Evolutionary conservation across 2,329 filamentous ascomycete species (phyloP), one percentile per base, ranked within the genome.

Genomic region (Ciborinia camelliae): DNA sequence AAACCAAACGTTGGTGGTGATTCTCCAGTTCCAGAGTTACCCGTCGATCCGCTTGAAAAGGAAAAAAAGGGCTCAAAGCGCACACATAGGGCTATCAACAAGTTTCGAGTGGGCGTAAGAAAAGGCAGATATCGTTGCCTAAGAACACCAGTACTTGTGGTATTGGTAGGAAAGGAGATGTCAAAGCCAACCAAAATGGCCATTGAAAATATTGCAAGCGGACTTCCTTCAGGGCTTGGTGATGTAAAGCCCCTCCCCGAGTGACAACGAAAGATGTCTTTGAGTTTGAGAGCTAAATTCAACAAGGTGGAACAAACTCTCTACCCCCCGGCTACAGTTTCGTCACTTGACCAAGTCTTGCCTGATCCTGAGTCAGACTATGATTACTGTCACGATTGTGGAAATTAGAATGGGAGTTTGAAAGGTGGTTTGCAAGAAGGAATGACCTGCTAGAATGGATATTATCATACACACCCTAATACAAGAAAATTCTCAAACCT

Each of bases 141-240:
- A 28, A 67, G 67, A 35, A 68, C 52, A 52, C 60, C 63, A 14
- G 54, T 68, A 14, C 58, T 68, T n/a, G 55, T 62, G 18, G 47
- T 68, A 4, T 15, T 68, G 14, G 23, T 68, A 10, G 67, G 67
- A 47, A 61, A 61, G 26, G 66, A 68, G 45, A 51, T 68, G 47
- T 60, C 67, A 8, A 64, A 64, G 5, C 67, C 67, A 35, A 66
- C 65, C n/a, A 65, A 35, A 35, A 20, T 39, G 35, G 62, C 57
- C 4, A 60, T 66, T 32, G 47, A 62, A 9, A 53, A 54, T 51
- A 57, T 66, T 32, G 62, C 48, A 35, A 45, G 39, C 2, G 62
- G 62, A 30, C 39, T 64, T 28, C 62, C 62, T 28, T 51, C 55
- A 35, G 55, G 47, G 8, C 6, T 61, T 52, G 30, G 45, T 45